phyloP scores from a whole-genome alignment of 2,329 filamentous ascomycete species.

The Hymenoscyphus fraxineus region DNA sequence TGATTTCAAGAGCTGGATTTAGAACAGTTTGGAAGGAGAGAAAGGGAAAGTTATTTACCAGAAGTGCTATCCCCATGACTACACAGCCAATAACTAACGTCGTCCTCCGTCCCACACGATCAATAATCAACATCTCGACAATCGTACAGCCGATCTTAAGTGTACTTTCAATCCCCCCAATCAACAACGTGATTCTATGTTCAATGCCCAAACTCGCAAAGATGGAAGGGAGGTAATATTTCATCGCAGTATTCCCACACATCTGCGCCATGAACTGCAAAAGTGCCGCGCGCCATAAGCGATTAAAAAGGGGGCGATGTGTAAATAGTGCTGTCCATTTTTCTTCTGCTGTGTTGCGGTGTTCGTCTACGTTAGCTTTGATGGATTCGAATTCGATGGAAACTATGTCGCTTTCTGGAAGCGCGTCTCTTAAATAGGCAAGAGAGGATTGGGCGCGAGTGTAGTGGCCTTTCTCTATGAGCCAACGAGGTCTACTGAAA shows the following conservation, averaged over 20 bases:
- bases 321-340: conserved; percentile 41
- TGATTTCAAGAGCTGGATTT: background rate
- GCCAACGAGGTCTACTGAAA: conserved; percentile 49
- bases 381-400: conserved; percentile 43
- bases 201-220: conserved; percentile 49
- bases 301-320: conserved; percentile 44
- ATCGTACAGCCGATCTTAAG: conserved; percentile 54
- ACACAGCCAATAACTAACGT: conserved; percentile 48
- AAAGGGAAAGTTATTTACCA: conserved; percentile 40
- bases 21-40: too few relatives aligned
- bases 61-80: conserved; percentile 51
- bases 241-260: conserved; percentile 57
- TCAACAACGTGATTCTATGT: conserved; percentile 47
- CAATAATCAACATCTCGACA: conserved; percentile 55
- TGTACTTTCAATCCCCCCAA: conserved; percentile 54
- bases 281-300: conserved; percentile 54
- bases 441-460: conserved; percentile 44
- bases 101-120: conserved; percentile 46
- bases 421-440: conserved; percentile 44
- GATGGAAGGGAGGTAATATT: conserved; percentile 55
- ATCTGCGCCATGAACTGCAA: conserved; percentile 59
- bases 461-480: conserved; percentile 47
- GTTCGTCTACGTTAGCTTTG: conserved; percentile 38
- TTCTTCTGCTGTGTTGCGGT: conserved; percentile 38
- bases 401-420: conserved; percentile 40